These are phyloP conservation scores for Didymella keratinophila DNA, from an alignment of 2,329 filamentous ascomycete species.

Conservation along the genomic window DNA sequence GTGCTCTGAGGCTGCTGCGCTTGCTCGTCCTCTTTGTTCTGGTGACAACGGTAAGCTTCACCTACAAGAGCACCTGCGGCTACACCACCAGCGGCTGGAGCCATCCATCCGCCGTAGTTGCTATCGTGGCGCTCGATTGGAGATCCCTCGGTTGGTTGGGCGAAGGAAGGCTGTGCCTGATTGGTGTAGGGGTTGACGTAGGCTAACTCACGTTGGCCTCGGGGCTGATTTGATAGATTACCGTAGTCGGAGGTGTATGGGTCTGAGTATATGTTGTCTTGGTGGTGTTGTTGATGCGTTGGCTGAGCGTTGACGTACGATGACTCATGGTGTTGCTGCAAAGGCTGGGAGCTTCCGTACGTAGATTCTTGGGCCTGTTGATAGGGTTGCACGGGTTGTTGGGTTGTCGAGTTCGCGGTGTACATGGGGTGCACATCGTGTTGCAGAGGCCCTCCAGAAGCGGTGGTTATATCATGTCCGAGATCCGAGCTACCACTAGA, in stretches of 20 bases:
- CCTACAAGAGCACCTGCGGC: constrained; percentile 52
- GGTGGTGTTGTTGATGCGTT: constrained; percentile 12
- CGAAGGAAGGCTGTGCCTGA: constrained; percentile 16
- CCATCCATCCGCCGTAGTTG: constrained; percentile 64
- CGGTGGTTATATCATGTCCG: constrained; percentile 68
- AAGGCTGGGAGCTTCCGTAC: constrained; percentile 3
- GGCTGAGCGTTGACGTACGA: constrained; percentile 18
- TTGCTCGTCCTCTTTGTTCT: constrained; percentile 39
- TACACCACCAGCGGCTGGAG: constrained; percentile 56
- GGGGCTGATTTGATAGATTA: constrained; percentile 2
- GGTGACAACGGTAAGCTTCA: constrained; percentile 45
- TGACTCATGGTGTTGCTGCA: constrained; percentile 9
- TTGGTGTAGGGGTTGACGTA: constrained; percentile 22
- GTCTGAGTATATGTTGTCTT: constrained; percentile 26
- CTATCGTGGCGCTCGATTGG: constrained; percentile 48
- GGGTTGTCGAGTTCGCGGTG: constrained; percentile 26
- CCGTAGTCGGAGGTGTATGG: constrained; percentile 27
- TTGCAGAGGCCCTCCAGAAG: constrained; percentile 60
- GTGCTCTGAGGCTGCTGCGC: constrained; percentile 26
- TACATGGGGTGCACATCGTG: constrained; percentile 48
- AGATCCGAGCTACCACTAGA: constrained; percentile 80
- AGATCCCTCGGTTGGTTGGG: constrained; percentile 15
- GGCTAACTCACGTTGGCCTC: constrained; percentile 9
- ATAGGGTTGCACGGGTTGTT: constrained; percentile 26
- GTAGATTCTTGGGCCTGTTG: constrained; percentile 22